Conservation (phyloP, 2,329 filamentous ascomycete species). For the Pseudogymnoascus destructans region DNA sequence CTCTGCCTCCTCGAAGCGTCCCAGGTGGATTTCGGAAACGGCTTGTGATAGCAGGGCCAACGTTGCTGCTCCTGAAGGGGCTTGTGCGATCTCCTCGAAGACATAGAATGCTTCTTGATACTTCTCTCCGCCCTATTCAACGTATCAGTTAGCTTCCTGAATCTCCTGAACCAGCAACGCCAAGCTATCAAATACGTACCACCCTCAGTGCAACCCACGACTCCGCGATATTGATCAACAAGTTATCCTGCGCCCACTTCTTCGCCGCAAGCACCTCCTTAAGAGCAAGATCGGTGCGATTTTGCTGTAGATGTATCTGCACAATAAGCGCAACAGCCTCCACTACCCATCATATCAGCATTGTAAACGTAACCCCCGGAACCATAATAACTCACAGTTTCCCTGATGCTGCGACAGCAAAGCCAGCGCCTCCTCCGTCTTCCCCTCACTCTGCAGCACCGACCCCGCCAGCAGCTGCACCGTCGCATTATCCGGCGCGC, state of each 20-base stretch:
- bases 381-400: conserved; percentile 49
- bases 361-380: neutral
- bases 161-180: neutral
- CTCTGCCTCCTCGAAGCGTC: conserved; percentile 78
- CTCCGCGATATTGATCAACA: conserved; percentile 88
- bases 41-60: conserved; percentile 75
- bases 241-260: conserved; percentile 87
- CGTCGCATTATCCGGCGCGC: conserved; percentile 56
- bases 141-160: conserved; percentile 21
- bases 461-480: conserved; percentile 78
- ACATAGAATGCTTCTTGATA: conserved; percentile 98
- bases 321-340: conserved; percentile 75
- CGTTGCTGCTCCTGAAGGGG: conserved; percentile 64
- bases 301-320: conserved; percentile 85
- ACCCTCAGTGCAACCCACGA: conserved; percentile 85
- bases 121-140: conserved; percentile 67
- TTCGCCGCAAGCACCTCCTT: conserved; percentile 81
- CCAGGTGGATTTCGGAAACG: conserved; percentile 81
- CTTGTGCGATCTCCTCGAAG: conserved; percentile 87
- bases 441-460: conserved; percentile 65
- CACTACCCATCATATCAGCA: conserved; percentile 32
- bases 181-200: conserved; percentile 38
- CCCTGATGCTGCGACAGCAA: conserved; percentile 75
- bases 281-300: conserved; percentile 76
- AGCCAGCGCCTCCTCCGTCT: conserved; percentile 72